Evolutionary conservation across 495 filamentous ascomycete species (phyloP).

Genomic region (Hypoxylon intermedium): DNA sequence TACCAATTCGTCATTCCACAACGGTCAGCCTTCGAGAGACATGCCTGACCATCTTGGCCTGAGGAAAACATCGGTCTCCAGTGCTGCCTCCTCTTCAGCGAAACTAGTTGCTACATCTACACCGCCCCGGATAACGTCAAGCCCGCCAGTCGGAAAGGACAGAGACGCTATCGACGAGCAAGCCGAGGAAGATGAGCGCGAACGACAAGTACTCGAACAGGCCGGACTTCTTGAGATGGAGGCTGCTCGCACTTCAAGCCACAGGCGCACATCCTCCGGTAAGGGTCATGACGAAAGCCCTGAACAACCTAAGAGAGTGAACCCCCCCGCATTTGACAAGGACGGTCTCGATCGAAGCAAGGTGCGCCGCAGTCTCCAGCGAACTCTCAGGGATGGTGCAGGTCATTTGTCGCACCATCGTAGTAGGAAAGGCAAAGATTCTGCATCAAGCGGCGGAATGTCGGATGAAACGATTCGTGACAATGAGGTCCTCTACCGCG

Average conservation of each 20-base stretch:
- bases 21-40: no score
- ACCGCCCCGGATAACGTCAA: constrained; percentile 42
- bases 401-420: constrained; percentile 72
- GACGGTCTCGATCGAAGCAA: constrained; percentile 63
- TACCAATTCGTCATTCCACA: no score
- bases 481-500: constrained; percentile 74
- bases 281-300: constrained; percentile 46
- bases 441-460: constrained; percentile 64
- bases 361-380: constrained; percentile 87
- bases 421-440: constrained; percentile 79
- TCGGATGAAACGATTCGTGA: constrained; percentile 68
- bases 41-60: constrained; percentile 47
- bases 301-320: constrained; percentile 37
- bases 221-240: constrained; percentile 53
- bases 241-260: constrained; percentile 32
- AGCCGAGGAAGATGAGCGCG: constrained; percentile 54
- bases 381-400: constrained; percentile 81
- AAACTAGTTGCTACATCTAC: constrained; percentile 41
- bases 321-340: constrained; percentile 37
- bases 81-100: constrained; percentile 48
- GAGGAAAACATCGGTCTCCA: constrained; percentile 53
- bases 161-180: constrained; percentile 39
- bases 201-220: constrained; percentile 59
- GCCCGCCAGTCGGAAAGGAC: constrained; percentile 38
- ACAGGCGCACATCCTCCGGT: constrained; percentile 39